Conservation (phyloP, 495 filamentous ascomycete genomes). For the Opeltia flavorubescens region DNA sequence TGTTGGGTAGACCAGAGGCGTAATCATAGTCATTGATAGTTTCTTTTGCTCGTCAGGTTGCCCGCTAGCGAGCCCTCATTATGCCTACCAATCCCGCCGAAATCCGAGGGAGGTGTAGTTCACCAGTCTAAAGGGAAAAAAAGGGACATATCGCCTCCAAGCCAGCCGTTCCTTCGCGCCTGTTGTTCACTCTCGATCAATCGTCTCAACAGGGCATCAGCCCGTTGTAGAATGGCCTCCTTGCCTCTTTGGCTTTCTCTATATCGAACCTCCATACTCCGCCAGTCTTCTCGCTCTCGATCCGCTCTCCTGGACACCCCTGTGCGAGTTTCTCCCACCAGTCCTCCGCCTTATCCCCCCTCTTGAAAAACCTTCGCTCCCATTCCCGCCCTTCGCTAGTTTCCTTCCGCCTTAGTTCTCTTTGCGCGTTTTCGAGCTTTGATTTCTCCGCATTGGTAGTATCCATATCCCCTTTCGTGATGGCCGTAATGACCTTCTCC, state of each 20-base stretch:
- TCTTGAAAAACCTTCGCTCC: constrained; percentile 72
- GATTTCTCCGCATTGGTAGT: constrained; percentile 61
- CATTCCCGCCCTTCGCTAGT: constrained; percentile 64
- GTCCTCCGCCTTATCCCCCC: constrained; percentile 34
- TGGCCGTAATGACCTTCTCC: constrained; percentile 68
- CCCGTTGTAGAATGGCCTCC: constrained; percentile 3
- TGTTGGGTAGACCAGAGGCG: no score
- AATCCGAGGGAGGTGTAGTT: no score
- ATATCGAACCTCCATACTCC: constrained; percentile 79
- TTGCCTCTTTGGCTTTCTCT: constrained; percentile 21
- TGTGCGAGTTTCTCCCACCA: constrained; percentile 45
- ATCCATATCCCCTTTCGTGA: constrained; percentile 72
- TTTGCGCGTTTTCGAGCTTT: constrained; percentile 83
- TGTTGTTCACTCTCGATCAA: no score
- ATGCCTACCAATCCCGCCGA: no score
- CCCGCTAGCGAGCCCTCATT: no score
- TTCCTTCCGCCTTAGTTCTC: constrained; percentile 70
- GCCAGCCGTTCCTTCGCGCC: no score
- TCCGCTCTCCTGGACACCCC: constrained; percentile 39
- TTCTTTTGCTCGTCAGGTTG: no score
- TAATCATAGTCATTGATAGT: no score
- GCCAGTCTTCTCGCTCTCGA: constrained; percentile 68
- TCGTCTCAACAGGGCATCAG: not conserved
- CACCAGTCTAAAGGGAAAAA: no score
- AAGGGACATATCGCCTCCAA: no score